Conservation (phyloP, 768 basidiomycete genomes). For the Kwoniella heveanensis region DNA sequence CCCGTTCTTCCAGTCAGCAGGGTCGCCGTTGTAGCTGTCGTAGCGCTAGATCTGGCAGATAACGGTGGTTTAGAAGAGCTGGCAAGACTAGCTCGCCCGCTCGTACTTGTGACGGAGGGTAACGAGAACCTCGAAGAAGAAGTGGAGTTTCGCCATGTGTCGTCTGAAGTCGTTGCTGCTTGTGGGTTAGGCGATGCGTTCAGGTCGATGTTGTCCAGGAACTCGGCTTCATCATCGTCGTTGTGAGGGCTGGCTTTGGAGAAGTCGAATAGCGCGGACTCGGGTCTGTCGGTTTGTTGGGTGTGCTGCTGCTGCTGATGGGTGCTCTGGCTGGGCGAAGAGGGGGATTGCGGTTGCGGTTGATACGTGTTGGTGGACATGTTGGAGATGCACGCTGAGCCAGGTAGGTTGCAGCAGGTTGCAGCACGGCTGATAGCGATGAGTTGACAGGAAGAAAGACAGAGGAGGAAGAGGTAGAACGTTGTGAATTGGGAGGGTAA, state of each 20-base stretch:
- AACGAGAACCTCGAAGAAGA: conserved; percentile 11
- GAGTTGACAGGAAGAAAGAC: neutral
- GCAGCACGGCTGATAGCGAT: neutral
- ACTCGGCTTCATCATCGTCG: conserved; percentile 1
- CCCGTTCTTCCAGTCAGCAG: conserved; percentile 12
- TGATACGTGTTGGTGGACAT: neutral
- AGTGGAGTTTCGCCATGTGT: conserved; percentile 18
- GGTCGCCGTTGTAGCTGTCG: conserved; percentile 9
- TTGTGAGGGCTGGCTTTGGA: conserved; percentile 5
- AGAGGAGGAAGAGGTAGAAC: neutral
- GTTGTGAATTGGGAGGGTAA: neutral
- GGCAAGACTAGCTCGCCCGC: neutral
- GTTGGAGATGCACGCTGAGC: neutral
- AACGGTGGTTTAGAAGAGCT: conserved; percentile 15
- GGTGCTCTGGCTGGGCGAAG: neutral
- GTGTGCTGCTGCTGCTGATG: conserved; percentile 3
- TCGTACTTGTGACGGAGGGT: conserved; percentile 1
- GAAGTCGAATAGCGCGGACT: conserved; percentile 15
- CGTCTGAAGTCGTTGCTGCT: neutral
- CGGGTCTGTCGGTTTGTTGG: neutral
- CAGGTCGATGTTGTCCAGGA: conserved; percentile 17
- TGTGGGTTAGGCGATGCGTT: conserved; percentile 17
- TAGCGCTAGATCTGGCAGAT: conserved; percentile 5
- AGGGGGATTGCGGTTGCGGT: neutral
- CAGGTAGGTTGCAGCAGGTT: neutral